phyloP scores from a whole-genome alignment of 768 basidiomycete genomes.

The Macrocybe gigantea region DNA sequence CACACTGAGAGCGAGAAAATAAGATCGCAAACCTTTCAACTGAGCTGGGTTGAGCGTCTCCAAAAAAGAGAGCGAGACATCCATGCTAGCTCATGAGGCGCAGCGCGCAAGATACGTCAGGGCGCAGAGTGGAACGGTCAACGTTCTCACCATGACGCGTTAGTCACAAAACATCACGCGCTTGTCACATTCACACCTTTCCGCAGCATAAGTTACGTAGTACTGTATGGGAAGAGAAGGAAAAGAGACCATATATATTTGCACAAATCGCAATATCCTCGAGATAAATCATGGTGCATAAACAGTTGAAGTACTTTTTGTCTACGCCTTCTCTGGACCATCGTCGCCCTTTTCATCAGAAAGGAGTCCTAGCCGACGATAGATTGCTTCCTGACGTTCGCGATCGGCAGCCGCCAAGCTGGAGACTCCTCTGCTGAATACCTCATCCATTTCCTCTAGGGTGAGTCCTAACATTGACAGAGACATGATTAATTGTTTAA shows the following conservation, averaged over 20 bases:
- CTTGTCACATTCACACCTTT: too few relatives aligned
- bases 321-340: too few relatives aligned
- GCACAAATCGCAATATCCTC: too few relatives aligned
- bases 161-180: too few relatives aligned
- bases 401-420: slow-evolving; percentile 55
- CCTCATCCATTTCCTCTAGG: slow-evolving; percentile 76
- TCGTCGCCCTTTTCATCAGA: slow-evolving; percentile 9
- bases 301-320: too few relatives aligned
- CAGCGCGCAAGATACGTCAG: too few relatives aligned
- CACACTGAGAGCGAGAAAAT: not conserved
- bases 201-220: too few relatives aligned
- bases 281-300: too few relatives aligned
- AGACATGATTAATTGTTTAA: not conserved
- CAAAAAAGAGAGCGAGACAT: slow-evolving; percentile 10
- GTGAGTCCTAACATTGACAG: slow-evolving; percentile 34
- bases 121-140: too few relatives aligned
- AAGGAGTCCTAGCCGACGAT: slow-evolving; percentile 57
- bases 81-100: not conserved
- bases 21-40: slow-evolving; percentile 23
- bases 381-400: slow-evolving; percentile 40
- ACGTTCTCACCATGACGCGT: too few relatives aligned
- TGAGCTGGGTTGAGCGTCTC: slow-evolving; percentile 31
- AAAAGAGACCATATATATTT: too few relatives aligned
- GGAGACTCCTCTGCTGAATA: slow-evolving; percentile 50
- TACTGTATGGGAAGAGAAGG: too few relatives aligned